Evolutionary conservation across 805 yeast genomes (phyloP), one percentile per base, ranked within the genome.

Genomic region (Saturnispora kantuleensis): DNA sequence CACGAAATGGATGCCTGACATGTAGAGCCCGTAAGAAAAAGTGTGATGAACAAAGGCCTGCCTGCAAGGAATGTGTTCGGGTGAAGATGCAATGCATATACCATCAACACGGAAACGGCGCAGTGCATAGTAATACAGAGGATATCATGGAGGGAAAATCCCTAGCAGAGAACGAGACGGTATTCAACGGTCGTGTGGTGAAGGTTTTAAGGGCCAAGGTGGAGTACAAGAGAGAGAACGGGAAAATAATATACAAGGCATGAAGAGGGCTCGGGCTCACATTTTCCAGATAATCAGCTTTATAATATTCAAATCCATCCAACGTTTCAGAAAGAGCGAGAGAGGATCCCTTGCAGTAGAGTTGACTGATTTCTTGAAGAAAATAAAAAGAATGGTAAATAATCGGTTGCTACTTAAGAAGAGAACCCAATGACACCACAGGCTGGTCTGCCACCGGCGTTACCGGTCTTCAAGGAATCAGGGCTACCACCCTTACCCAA

Each of bases 401-500:
- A 39, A 31, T 36, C 4, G 31, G 34, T 5, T 28, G 30, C 5
- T n/a, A 7, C 41, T 60, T 64, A 71, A 56, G 74, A 64, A 42
- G 86, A 55, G 52, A 81, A 58, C 53, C 97, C 97, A 72, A 89
- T 88, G 62, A 89, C 96, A 73, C 97, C 97, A 73, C 97, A 89
- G 52, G 97, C 97, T 56, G 93, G 85, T 80, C 97, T 88, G 56
- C 83, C 89, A 66, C 97, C 97, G 49, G 97, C 97, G 63, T 89
- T 87, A 73, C 97, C 97, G 56, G 96, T 88, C 73, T 83, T 87
- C 70, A 84, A 76, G 52, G 95, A 84, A 68, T 86, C 96, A 49
- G 84, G 81, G 63, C 81, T 79, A 51, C 88, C 95, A 68, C 96
- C 96, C 74, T 84, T 82, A 66, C 97, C 97, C 61, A 85, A 80